Evolutionary conservation across 148 eudicot genomes (phyloP), one percentile per base, ranked within the genome.

Genomic region (Heliamphora exappendiculata): DNA sequence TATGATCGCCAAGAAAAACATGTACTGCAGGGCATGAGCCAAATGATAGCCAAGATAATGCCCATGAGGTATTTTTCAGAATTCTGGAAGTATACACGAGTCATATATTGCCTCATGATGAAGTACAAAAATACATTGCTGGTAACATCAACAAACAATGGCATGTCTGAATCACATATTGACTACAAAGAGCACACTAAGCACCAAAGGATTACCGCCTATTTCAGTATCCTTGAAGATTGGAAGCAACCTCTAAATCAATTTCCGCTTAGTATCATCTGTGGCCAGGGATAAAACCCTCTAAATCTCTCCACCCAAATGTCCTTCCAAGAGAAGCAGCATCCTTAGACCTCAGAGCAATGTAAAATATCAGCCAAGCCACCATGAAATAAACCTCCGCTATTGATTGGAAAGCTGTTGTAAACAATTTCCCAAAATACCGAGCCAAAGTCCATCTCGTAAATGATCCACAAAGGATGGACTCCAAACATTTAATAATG

Each of bases 361-460:
- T 80, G 91, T 91, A 94, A 82, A 81, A 87, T 65, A 89, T 39
- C 83, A 94, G 76, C 97, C 98, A 92, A 14, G 87, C 91, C 68
- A 94, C 93, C 92, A 89, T 90, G 75, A 92, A 94, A 85, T 88
- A 92, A 39, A 94, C 93, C 84, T 94, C 97, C 75, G 89, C 80
- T 62, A 85, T 58, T 1, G 92, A 88, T 81, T 88, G 97, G 53
- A 90, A 80, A 65, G 87, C 60, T 20, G 85, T 53, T 24, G 89
- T 85, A 80, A 87, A 57, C 10, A 86, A 72, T 36, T 82, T 87
- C 58, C 98, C 93, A 45, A 82, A 84, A 9, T 85, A 49, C 41
- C 75, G 76, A 70, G 88, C 80, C 75, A 94, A 76, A 75, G 79
- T 75, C 93, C 91, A 88, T 70, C 90, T 87, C 67, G 81, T 77